These are phyloP conservation scores for Cladosporium colombiae DNA, from an alignment of 2,329 filamentous ascomycete genomes.

Conservation along the genomic window DNA sequence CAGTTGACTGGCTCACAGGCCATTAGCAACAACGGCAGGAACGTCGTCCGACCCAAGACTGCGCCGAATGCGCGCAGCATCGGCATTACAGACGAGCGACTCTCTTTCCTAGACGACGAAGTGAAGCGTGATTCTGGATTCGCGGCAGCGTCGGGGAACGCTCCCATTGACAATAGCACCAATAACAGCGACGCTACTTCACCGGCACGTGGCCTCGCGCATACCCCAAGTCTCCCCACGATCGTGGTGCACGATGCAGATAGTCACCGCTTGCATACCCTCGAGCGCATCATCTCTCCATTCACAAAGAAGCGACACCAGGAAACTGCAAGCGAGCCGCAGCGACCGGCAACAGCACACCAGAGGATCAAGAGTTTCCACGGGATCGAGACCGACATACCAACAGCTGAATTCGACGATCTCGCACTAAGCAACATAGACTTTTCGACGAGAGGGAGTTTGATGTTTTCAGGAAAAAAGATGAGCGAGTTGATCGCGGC, in stretches of 20 bases:
- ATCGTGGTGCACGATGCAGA: conserved; percentile 36
- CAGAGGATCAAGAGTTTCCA: conserved; percentile 43
- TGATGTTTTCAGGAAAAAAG: conserved; percentile 57
- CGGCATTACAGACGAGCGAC: background rate
- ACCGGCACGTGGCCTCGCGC: conserved; percentile 5
- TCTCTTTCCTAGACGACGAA: conserved; percentile 22
- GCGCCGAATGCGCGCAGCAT: conserved; percentile 16
- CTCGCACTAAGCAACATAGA: conserved; percentile 53
- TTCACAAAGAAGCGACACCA: conserved; percentile 10
- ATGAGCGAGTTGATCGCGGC: conserved; percentile 37
- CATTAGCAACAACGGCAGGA: background rate
- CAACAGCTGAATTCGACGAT: conserved; percentile 56
- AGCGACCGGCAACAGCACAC: conserved; percentile 17
- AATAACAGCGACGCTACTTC: conserved; percentile 1
- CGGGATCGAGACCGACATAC: conserved; percentile 57
- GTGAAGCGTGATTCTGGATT: conserved; percentile 40
- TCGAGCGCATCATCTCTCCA: conserved; percentile 17
- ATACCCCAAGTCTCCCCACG: conserved; percentile 38
- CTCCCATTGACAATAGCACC: background rate
- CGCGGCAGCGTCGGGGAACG: conserved; percentile 27
- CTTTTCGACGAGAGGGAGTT: conserved; percentile 62
- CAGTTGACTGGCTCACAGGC: conserved; percentile 7
- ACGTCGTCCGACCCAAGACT: conserved; percentile 11
- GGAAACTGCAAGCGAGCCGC: background rate
- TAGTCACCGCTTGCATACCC: conserved; percentile 3